These are phyloP conservation scores for Cryphonectria japonica DNA, from an alignment of 2,329 filamentous ascomycete genomes.

Conservation along the genomic window DNA sequence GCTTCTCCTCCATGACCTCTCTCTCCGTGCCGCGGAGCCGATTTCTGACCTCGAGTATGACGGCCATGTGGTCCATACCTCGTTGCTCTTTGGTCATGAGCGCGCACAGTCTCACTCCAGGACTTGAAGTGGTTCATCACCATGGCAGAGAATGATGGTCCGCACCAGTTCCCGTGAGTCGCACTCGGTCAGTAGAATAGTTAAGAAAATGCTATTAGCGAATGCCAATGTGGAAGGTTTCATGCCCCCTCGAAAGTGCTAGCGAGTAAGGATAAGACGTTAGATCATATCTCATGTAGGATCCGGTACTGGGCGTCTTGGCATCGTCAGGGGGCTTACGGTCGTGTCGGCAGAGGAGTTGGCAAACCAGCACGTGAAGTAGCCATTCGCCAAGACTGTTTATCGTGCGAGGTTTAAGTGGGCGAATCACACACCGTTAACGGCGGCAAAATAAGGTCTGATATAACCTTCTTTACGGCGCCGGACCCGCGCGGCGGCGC, in stretches of 20 bases:
- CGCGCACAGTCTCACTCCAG: neutral
- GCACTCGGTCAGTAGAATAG: conserved; percentile 8
- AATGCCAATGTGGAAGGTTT: conserved; percentile 11
- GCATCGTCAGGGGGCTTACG: neutral
- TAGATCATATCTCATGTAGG: neutral
- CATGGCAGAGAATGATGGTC: neutral
- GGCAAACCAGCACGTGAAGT: conserved; percentile 13
- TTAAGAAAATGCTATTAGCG: neutral
- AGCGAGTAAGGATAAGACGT: neutral
- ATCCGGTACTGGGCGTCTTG: conserved; percentile 4
- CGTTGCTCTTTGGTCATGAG: neutral
- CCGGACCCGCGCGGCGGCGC: neutral
- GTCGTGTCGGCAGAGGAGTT: neutral
- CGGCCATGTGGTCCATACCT: neutral
- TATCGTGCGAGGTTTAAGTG: neutral
- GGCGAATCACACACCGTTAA: neutral
- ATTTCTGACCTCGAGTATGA: neutral
- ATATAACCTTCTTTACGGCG: neutral
- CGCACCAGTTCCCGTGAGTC: neutral
- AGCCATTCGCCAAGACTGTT: neutral
- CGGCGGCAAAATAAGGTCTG: neutral
- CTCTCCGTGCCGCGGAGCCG: neutral
- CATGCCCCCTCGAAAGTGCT: neutral
- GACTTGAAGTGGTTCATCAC: neutral
- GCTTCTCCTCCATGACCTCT: neutral